A percentile compares a stretch with the other conserved stretches of the same genome.
These are phyloP conservation scores for Penicillium psychrofluorescens DNA, from an alignment of 495 filamentous ascomycete genomes.

Conservation along the genomic window DNA sequence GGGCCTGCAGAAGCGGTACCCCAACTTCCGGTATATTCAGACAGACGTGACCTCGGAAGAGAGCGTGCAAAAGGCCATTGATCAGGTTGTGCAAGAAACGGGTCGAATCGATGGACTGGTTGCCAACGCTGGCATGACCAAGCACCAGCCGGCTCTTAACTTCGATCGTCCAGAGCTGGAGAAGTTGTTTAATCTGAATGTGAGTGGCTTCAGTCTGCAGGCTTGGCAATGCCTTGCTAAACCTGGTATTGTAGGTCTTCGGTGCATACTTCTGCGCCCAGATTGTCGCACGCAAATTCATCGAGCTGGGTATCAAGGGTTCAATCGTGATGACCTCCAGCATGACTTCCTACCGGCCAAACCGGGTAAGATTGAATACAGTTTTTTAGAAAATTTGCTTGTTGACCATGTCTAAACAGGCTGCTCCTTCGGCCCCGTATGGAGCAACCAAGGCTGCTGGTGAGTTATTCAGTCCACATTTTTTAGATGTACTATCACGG, in stretches of 20 bases:
- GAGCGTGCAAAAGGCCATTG: slow-evolving; percentile 30
- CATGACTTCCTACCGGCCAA: slow-evolving; percentile 38
- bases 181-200: slow-evolving; percentile 37
- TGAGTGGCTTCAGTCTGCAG: slow-evolving; percentile 1
- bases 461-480: slow-evolving; percentile 2
- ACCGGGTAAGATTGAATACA: slow-evolving; percentile 12
- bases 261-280: slow-evolving; percentile 32
- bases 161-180: slow-evolving; percentile 31
- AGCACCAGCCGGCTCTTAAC: slow-evolving; percentile 36
- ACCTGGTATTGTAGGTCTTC: slow-evolving; percentile 16
- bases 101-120: slow-evolving; percentile 29
- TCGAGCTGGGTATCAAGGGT: slow-evolving; percentile 31
- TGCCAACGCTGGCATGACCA: slow-evolving; percentile 38
- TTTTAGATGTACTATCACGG: background rate
- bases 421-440: slow-evolving; percentile 23
- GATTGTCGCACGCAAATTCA: slow-evolving; percentile 31
- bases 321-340: slow-evolving; percentile 37
- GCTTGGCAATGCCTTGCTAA: background rate
- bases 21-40: slow-evolving; percentile 30
- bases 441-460: slow-evolving; percentile 25
- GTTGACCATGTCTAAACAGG: background rate
- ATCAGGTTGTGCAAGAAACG: slow-evolving; percentile 25
- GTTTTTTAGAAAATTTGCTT: no score
- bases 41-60: slow-evolving; percentile 34
- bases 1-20: slow-evolving; percentile 21